Percentiles rank a stretch among this genome's conserved stretches.
Conservation (phyloP, 2,329 filamentous ascomycete species). For the Raffaelea ambrosiae region DNA sequence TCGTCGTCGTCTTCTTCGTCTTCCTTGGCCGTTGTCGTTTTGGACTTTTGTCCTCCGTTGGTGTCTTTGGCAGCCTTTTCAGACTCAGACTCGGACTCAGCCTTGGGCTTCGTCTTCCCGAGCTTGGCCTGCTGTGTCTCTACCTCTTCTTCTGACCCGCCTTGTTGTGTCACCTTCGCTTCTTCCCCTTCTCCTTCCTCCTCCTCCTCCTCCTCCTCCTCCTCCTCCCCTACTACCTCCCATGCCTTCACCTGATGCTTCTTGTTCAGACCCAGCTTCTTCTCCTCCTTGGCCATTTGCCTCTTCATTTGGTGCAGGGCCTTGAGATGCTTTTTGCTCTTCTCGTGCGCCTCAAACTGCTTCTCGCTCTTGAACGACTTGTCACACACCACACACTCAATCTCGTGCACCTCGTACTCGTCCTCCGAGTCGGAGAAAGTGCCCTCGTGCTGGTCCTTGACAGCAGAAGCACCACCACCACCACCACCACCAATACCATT, state of each 20-base stretch:
- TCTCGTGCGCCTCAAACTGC: slow-evolving; percentile 85
- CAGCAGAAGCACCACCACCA: too few species aligned
- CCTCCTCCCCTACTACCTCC: background rate
- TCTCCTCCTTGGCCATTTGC: slow-evolving; percentile 77
- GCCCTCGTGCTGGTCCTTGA: slow-evolving; percentile 34
- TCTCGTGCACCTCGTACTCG: slow-evolving; percentile 48
- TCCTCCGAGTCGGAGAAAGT: slow-evolving; percentile 52
- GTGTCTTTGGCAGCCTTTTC: background rate
- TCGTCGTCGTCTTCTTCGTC: slow-evolving; percentile 21
- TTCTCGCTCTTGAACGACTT: slow-evolving; percentile 85
- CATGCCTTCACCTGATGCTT: background rate
- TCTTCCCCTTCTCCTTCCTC: slow-evolving; percentile 3
- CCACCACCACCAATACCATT: too few species aligned
- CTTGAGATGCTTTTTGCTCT: slow-evolving; percentile 93
- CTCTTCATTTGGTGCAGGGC: slow-evolving; percentile 69
- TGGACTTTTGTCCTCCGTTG: slow-evolving; percentile 12
- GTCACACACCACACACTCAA: slow-evolving; percentile 70
- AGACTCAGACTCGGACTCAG: too few species aligned
- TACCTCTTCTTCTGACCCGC: background rate
- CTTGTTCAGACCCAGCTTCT: slow-evolving; percentile 41
- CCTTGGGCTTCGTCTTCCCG: too few species aligned
- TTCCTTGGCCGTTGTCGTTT: slow-evolving; percentile 25
- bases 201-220: slow-evolving; percentile 4
- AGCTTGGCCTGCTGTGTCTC: background rate
- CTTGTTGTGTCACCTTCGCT: background rate